Percentiles rank a stretch among this genome's conserved stretches.
Evolutionary conservation across 2,329 filamentous ascomycete genomes (phyloP).

Genomic region (Piedraia hortae): DNA sequence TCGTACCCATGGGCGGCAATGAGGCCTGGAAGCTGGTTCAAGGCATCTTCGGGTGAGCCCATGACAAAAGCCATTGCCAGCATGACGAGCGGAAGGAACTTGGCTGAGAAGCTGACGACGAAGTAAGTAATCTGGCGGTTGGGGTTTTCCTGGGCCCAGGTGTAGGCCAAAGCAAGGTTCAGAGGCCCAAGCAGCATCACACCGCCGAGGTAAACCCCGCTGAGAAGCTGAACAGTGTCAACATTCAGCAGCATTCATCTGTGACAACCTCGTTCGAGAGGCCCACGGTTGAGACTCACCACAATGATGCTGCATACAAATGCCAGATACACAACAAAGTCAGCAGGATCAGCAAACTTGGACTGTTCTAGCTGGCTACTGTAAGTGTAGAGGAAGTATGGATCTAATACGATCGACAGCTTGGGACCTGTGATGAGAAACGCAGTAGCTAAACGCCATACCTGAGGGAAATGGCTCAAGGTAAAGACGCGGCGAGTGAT

Average conservation of each 20-base stretch:
- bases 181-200: conserved; percentile 30
- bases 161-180: conserved; percentile 58
- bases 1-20: conserved; percentile 73
- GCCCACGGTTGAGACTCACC: conserved; percentile 31
- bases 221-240: conserved; percentile 9
- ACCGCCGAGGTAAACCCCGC: conserved; percentile 23
- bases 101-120: conserved; percentile 58
- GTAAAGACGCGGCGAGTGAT: conserved; percentile 16
- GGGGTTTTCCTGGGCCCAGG: conserved; percentile 60
- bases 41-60: conserved; percentile 26
- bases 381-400: conserved; percentile 58
- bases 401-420: conserved; percentile 38
- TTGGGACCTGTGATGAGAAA: conserved; percentile 30
- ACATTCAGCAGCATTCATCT: conserved; percentile 1
- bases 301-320: conserved; percentile 45
- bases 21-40: conserved; percentile 48
- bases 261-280: conserved; percentile 14
- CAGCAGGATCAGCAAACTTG: conserved; percentile 47
- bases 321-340: conserved; percentile 53
- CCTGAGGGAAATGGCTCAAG: conserved; percentile 29
- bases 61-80: conserved; percentile 47
- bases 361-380: conserved; percentile 40
- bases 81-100: conserved; percentile 57
- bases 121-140: conserved; percentile 51
- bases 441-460: conserved; percentile 30